These are phyloP conservation scores for Teunomyces barrocoloradensis DNA, from an alignment of 805 yeast genomes.

Conservation along the genomic window DNA sequence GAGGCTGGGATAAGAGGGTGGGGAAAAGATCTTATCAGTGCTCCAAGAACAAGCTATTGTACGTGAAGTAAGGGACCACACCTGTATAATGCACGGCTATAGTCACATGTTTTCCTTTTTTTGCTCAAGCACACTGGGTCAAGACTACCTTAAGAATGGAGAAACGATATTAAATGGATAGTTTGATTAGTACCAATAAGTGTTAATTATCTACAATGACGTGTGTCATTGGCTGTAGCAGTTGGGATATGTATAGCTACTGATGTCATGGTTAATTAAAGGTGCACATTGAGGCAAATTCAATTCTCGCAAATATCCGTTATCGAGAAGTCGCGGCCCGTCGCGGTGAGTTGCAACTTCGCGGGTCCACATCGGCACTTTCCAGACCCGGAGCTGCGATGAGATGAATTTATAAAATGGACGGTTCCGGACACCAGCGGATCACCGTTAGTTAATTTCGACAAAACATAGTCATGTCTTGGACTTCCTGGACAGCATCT, in stretches of 20 bases:
- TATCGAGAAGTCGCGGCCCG: constrained; percentile 6
- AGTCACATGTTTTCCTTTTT: too few relatives aligned
- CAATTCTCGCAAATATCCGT: neutral
- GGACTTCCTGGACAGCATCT: constrained; percentile 72
- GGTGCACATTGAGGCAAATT: constrained; percentile 1
- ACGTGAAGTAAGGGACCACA: neutral
- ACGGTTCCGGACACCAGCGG: neutral
- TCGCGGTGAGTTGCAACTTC: constrained; percentile 7
- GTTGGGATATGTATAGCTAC: neutral
- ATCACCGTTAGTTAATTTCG: neutral
- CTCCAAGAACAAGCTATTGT: neutral
- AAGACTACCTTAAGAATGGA: too few relatives aligned
- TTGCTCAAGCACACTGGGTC: too few relatives aligned
- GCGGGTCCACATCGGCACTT: constrained; percentile 1
- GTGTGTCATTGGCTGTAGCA: neutral
- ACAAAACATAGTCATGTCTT: constrained; percentile 9
- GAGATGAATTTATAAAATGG: neutral
- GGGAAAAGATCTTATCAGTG: neutral
- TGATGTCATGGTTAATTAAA: neutral
- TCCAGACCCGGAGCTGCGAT: neutral
- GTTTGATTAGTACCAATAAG: neutral
- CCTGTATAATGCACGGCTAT: neutral
- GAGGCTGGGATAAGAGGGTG: neutral
- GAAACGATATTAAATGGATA: neutral
- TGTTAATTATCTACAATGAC: neutral